Conservation (phyloP, 345 rosid species). For the Abelmoschus esculentus region DNA sequence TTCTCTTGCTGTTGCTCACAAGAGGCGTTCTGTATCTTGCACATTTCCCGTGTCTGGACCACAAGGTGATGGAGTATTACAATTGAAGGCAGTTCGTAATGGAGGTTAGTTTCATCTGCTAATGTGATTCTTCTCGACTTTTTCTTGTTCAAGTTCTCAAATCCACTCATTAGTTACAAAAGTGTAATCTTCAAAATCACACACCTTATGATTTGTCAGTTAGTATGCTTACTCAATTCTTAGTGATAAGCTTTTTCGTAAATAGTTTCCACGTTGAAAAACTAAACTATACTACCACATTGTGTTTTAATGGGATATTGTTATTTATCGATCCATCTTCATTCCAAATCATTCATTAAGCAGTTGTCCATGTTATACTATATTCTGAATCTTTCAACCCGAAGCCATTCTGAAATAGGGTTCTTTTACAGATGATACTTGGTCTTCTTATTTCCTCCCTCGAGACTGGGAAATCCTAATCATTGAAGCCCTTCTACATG, state of each 20-base stretch:
- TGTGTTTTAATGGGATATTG: neutral
- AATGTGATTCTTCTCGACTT: neutral
- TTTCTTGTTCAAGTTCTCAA: neutral
- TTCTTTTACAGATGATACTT: slow-evolving; percentile 34
- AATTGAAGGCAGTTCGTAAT: slow-evolving; percentile 73
- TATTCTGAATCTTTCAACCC: neutral
- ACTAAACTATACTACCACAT: neutral
- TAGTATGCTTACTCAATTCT: too few relatives aligned
- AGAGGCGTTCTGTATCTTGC: slow-evolving; percentile 83
- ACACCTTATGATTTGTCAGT: neutral
- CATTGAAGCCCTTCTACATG: slow-evolving; percentile 79
- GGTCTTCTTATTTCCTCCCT: slow-evolving; percentile 48
- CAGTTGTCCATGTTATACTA: neutral
- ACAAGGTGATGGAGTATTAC: slow-evolving; percentile 61
- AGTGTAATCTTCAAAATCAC: neutral
- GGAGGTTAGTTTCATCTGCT: slow-evolving; percentile 40
- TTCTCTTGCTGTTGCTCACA: slow-evolving; percentile 86
- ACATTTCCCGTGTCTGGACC: slow-evolving; percentile 87
- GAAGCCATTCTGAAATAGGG: neutral
- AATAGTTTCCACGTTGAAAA: neutral
- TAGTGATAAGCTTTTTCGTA: neutral
- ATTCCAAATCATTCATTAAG: neutral
- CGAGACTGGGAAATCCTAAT: slow-evolving; percentile 80
- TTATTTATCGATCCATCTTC: neutral
- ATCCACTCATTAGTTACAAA: neutral